Percentiles rank a stretch among this genome's conserved stretches.
phyloP scores from a whole-genome alignment of 768 basidiomycete genomes.

The Psilocybe cyanescens region DNA sequence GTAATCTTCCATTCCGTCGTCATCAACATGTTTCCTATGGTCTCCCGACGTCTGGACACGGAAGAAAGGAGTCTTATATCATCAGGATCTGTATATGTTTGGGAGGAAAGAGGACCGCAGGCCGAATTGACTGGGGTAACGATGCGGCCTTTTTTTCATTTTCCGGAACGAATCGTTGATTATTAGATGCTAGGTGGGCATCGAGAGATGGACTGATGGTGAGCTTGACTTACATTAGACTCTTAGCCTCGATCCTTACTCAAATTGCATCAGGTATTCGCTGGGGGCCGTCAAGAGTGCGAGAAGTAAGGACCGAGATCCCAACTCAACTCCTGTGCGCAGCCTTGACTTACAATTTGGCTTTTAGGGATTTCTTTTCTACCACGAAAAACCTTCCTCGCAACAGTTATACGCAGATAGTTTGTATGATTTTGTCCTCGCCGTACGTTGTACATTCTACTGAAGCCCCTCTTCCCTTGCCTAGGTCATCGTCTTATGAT shows the following conservation, averaged over 20 bases:
- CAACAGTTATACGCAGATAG: constrained; percentile 51
- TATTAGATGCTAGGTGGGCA: constrained; percentile 57
- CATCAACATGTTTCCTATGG: constrained; percentile 72
- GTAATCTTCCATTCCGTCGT: constrained; percentile 78
- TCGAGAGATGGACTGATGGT: constrained; percentile 85
- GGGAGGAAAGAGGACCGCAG: constrained; percentile 81
- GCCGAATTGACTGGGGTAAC: constrained; percentile 74
- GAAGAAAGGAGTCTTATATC: constrained; percentile 73
- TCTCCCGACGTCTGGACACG: constrained; percentile 74
- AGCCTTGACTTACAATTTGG: constrained; percentile 7
- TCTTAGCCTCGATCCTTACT: constrained; percentile 3
- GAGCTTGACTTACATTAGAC: constrained; percentile 17
- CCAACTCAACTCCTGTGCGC: not conserved
- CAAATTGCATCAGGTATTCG: constrained; percentile 46
- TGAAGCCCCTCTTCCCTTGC: not conserved
- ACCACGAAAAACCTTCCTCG: constrained; percentile 71
- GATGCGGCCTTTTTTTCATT: constrained; percentile 2
- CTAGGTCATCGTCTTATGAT: constrained; percentile 34
- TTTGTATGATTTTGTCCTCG: constrained; percentile 38
- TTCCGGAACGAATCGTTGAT: constrained; percentile 2
- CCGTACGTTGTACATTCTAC: constrained; percentile 1
- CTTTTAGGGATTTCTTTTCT: constrained; percentile 77
- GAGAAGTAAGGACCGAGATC: constrained; percentile 53
- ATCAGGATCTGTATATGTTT: constrained; percentile 82
- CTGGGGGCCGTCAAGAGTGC: constrained; percentile 82